These are phyloP conservation scores for Citrus inodora DNA, from an alignment of 345 rosid genomes.

Conservation along the genomic window DNA sequence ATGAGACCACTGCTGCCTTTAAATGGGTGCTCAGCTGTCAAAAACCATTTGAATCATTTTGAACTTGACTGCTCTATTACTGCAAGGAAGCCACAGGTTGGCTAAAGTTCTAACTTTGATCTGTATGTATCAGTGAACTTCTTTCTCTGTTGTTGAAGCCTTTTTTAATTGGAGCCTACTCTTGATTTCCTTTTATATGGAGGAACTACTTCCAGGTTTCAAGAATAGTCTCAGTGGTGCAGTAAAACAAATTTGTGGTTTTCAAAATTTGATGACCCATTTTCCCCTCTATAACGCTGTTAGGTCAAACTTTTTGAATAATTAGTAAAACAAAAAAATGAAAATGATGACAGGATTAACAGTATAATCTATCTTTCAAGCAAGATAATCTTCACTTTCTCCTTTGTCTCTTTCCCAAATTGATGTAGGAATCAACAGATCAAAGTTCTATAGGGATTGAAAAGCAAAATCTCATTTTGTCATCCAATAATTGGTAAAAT, in stretches of 20 bases:
- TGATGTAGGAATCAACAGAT: neutral
- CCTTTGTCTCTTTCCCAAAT: neutral
- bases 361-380: neutral
- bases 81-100: constrained; percentile 1
- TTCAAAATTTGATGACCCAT: neutral
- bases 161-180: neutral
- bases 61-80: neutral
- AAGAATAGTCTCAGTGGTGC: neutral
- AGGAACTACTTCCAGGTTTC: neutral
- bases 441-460: neutral
- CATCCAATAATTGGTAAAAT: neutral
- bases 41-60: neutral
- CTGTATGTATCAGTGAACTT: neutral
- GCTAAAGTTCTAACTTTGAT: neutral
- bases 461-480: neutral
- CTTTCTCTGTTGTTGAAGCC: neutral
- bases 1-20: constrained; percentile 5
- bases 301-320: no score
- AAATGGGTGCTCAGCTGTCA: neutral
- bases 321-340: neutral
- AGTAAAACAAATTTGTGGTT: neutral
- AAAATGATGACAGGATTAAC: neutral
- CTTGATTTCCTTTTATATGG: neutral
- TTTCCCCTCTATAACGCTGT: neutral
- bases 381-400: neutral